Base-by-base conservation (phyloP, 2,329 filamentous ascomycete species). In the Penicillium sp. region DNA sequence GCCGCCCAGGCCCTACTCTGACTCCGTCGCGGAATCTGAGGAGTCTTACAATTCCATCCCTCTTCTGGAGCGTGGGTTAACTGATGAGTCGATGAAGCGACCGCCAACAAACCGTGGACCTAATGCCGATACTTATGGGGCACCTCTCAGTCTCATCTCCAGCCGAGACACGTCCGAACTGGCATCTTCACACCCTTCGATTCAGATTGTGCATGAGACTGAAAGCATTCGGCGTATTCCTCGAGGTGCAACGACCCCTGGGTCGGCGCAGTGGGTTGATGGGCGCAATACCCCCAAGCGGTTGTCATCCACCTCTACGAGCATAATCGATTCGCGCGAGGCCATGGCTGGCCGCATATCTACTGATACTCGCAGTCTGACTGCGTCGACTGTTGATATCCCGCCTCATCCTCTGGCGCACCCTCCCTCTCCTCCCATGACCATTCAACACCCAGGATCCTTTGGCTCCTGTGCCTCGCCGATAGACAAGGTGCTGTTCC, bases 11-110 rank as follows among this genome's bases (percentile, higher is more conserved):
- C 64, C 70, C n/a, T 70, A 73, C 39, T 71, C 71, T 9, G 70
- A 70, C 39, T 76, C 75, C 2, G 69, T 76, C 24, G 80, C 83
- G 13, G 82, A 81, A 50, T 91, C 89, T 0, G 80, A 83, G 25
- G 84, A 86, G 44, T 92, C 89, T 0, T 91, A 90, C 66, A 86
- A 83, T 35, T 92, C 89, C 0, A 84, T 86, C 30, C 89, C 90
- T 4, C 78, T 94, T 7, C 79, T 95, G 11, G 87, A 92, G 54
- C 82, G 88, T 44, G 88, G 81, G 6, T 55, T 75, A 42, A 69
- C 65, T 28, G 69, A 79, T 44, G 74, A 79, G 14, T 76, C 76
- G 2, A 79, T 79, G 75, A 77, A 74, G 54, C 75, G 74, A n/a
- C 75, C 74, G 6, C 65, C 66, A 20, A 38, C 53, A 5, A 58